Base-by-base conservation (phyloP, 2,329 filamentous ascomycete species). In the Stachybotrys echinatus region DNA sequence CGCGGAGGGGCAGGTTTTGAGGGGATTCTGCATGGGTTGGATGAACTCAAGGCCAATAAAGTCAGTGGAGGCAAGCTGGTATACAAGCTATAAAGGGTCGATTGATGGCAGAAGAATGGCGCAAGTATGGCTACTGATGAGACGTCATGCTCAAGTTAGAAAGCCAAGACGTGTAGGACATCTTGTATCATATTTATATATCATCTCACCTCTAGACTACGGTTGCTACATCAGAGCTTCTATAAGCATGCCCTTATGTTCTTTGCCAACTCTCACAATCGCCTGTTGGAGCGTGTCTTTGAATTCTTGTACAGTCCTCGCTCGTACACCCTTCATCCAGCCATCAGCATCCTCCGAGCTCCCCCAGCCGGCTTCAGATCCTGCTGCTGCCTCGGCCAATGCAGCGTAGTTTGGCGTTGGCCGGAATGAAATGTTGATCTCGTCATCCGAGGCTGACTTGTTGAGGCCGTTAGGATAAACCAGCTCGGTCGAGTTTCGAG, bases 1-100 rank as follows among this genome's bases (percentile, higher is more conserved):
- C 18, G n/a, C 6, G 50, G 49, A 12, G 67, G 64, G 0, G 38
- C 21, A 5, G 67, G 68, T 2, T 49, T 72, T 1, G 58, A 68
- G 52, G 69, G 68, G 3, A 60, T 70, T 17, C 27, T 71, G 18
- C 45, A 48, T 6, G 67, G 66, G 1, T 40, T 71, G 12, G 58
- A 65, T 14, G 62, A 68, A 49, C 48, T 67, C 27, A 58, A 55
- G 45, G 55, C 61, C 8, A 61, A 61, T 2, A 57, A 62, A 55
- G 63, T 74, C 22, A 71, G 68, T 47, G 72, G 64, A 8, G 64
- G 63, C 23, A 75, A 75, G 61, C 56, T 75, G 50, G 73, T 76
- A 1, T 74, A 72, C 54, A 71, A 67, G 6, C 12, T 72, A 52
- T 72, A 23, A 47, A 18, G n/a, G n/a, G 38, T n/a, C n/a, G n/a